Base-by-base conservation (phyloP, 2,329 filamentous ascomycete species). In the Clarireedia paspali region DNA sequence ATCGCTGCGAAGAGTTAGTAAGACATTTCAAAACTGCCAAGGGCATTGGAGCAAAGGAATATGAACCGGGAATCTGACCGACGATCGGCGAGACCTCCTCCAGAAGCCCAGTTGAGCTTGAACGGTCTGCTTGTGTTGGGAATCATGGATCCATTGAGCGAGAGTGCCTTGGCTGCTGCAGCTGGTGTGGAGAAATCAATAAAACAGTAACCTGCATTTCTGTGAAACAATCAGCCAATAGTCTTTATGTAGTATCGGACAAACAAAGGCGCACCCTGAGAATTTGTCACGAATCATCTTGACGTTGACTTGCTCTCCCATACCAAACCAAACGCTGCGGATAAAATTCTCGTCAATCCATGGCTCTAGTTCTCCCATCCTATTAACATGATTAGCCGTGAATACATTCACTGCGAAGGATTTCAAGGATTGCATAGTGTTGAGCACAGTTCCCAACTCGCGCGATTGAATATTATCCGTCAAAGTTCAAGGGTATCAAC, bases 301-400 rank as follows among this genome's bases (percentile, higher is more conserved):
- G 66, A 99, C 94, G 67, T 96, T 96, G 67, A 99, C 94, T 62
- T 85, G 85, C 74, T 97, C 94, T 64, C 88, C 91, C 76, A 96
- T 88, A 67, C 91, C 85, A 68, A 90, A 95, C 62, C 77, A 97
- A 47, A 97, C 84, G 66, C 88, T 94, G 74, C 95, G 91, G 70
- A 99, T 89, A 73, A 97, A 99, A 75, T 92, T 95, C 77, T 99
- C 94, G 67, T 99, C 94, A 76, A 99, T 97, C 94, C 94, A 99
- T 27, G 91, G 89, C 74, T 97, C 92, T 62, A 99, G 87, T 73
- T 99, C 94, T 65, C 94, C 94, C 94, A 99, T 99, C 92, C 91
- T 96, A 60, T 23, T 45, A 12, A 39, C 51, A 50, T 14, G 9
- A 40, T 34, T 38, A 45, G 49, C 63, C 5, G 30, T 9, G 30